Conservation (phyloP, 192 early-diverging fungal genomes). For the Cetraspora pellucida region DNA sequence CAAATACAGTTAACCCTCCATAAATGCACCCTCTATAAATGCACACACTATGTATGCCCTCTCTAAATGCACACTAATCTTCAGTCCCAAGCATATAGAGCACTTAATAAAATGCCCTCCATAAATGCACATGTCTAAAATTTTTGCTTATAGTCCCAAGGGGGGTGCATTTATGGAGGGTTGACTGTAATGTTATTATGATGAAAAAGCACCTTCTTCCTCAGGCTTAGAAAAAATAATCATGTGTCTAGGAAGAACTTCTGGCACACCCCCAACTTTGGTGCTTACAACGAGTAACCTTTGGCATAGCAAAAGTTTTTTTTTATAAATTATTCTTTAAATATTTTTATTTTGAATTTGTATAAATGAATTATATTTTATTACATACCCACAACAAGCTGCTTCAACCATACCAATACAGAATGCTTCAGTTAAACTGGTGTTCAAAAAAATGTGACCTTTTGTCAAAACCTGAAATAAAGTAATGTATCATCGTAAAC, state of each 20-base stretch:
- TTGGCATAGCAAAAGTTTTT: background rate
- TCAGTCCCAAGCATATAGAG: too few species aligned
- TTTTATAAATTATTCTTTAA: too few species aligned
- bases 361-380: background rate
- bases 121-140: too few species aligned
- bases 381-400: slow-evolving; percentile 80
- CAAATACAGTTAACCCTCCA: too few species aligned
- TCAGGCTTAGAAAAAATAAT: slow-evolving; percentile 88
- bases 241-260: slow-evolving; percentile 92
- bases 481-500: slow-evolving; percentile 17
- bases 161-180: too few species aligned
- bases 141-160: too few species aligned
- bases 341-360: too few species aligned
- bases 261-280: slow-evolving; percentile 94
- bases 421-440: slow-evolving; percentile 97
- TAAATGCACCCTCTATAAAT: too few species aligned
- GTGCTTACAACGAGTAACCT: slow-evolving; percentile 93
- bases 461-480: slow-evolving; percentile 62
- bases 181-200: too few species aligned
- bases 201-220: slow-evolving; percentile 69
- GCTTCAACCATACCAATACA: slow-evolving; percentile 99
- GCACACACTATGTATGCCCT: too few species aligned
- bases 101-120: too few species aligned
- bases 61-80: too few species aligned
- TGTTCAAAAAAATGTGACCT: slow-evolving; percentile 96